These are phyloP conservation scores for Phytophthora podocarpi DNA, from an alignment of 352 stramenopile genomes.

Conservation along the genomic window DNA sequence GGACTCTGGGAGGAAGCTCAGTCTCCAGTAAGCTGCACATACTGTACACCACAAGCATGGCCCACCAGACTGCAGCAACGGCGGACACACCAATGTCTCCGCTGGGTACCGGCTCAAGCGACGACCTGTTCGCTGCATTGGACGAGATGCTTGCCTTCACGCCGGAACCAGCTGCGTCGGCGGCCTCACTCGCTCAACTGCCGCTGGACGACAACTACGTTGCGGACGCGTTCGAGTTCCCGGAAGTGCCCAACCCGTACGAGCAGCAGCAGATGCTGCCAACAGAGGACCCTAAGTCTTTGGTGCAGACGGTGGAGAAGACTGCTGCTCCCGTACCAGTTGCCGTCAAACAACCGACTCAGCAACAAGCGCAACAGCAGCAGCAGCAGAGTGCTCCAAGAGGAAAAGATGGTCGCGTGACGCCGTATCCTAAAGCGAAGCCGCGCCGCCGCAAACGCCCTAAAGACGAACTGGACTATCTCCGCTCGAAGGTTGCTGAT, in stretches of 20 bases:
- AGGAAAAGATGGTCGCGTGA: slow-evolving; percentile 21
- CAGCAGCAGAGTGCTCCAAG: neutral
- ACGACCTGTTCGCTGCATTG: slow-evolving; percentile 31
- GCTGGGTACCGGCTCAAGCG: slow-evolving; percentile 12
- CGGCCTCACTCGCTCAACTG: neutral
- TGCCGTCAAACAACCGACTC: neutral
- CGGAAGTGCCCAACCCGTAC: slow-evolving; percentile 27
- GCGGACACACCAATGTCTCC: slow-evolving; percentile 19
- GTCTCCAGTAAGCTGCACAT: slow-evolving; percentile 4
- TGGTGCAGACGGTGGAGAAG: neutral
- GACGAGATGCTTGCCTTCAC: slow-evolving; percentile 35
- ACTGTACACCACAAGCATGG: neutral
- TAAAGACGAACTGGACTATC: slow-evolving; percentile 47
- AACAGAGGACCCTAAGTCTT: neutral
- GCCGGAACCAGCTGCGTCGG: neutral
- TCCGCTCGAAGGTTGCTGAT: slow-evolving; percentile 32
- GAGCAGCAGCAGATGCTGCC: slow-evolving; percentile 4
- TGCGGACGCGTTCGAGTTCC: slow-evolving; percentile 20
- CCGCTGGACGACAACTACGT: slow-evolving; percentile 17
- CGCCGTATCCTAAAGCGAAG: slow-evolving; percentile 25
- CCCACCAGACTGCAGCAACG: neutral
- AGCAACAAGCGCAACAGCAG: neutral
- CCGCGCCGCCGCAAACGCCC: slow-evolving; percentile 35
- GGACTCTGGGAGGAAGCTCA: slow-evolving; percentile 6
- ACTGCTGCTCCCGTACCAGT: neutral